Conservation (phyloP, 352 stramenopile species). For the Phytopythium delawarense region DNA sequence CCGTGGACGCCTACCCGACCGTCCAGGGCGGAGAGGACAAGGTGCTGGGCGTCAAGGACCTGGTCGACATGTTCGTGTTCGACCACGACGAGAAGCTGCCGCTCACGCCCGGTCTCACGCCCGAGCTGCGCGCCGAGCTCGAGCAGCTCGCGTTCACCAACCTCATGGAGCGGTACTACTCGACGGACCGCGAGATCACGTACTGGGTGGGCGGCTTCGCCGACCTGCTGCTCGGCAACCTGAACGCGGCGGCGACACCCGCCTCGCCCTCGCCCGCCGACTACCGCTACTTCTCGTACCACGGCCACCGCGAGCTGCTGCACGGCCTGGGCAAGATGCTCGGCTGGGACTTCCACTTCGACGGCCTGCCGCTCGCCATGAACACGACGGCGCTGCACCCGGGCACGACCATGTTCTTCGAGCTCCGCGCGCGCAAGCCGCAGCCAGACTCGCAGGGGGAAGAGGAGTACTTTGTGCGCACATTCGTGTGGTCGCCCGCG, state of each 20-base stretch:
- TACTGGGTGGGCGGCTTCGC: constrained; percentile 83
- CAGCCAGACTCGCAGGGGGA: constrained; percentile 11
- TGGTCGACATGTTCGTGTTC: constrained; percentile 83
- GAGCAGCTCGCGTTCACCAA: constrained; percentile 75
- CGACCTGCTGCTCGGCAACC: constrained; percentile 56
- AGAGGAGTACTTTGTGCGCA: constrained; percentile 66
- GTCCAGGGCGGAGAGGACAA: constrained; percentile 63
- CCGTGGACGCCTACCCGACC: constrained; percentile 48
- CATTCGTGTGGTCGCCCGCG: constrained; percentile 70
- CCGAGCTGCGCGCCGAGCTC: constrained; percentile 44
- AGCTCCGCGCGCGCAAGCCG: constrained; percentile 40
- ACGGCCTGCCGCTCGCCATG: constrained; percentile 56
- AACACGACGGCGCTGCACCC: constrained; percentile 66
- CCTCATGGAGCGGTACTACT: constrained; percentile 86
- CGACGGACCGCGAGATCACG: constrained; percentile 69
- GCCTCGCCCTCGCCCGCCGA: constrained; percentile 35
- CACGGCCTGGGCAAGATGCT: constrained; percentile 78
- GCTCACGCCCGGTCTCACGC: constrained; percentile 46
- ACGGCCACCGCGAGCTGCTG: constrained; percentile 76
- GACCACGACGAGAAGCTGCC: constrained; percentile 63
- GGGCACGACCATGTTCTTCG: constrained; percentile 80
- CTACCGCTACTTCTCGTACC: constrained; percentile 82
- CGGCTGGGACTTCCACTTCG: constrained; percentile 72
- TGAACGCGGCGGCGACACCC: constrained; percentile 48
- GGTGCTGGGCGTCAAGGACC: constrained; percentile 75